Conservation (phyloP, 106 monocot genomes). For the Dendrobium nobile region DNA sequence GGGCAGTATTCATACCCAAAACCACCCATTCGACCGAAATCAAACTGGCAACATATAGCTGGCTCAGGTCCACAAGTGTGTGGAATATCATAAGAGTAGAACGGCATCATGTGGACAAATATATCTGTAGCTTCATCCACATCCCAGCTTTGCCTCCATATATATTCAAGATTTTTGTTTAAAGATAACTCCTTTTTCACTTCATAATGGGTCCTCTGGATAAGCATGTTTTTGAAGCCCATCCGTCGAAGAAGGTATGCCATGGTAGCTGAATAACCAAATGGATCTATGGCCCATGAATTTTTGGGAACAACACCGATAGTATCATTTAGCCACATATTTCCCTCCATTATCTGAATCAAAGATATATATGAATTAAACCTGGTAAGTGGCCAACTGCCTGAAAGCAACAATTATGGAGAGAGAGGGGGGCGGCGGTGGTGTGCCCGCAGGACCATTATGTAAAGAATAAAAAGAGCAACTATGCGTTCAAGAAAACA, state of each 20-base stretch:
- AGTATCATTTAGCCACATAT: conserved; percentile 90
- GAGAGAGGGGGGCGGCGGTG: not conserved
- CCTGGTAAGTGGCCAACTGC: not conserved
- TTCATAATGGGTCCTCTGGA: conserved; percentile 97
- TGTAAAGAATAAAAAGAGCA: too few relatives aligned
- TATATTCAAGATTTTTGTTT: conserved; percentile 74
- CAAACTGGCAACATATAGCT: conserved; percentile 96
- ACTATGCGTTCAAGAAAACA: too few relatives aligned
- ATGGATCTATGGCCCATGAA: conserved; percentile 96
- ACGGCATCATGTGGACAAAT: conserved; percentile 99
- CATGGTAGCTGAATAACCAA: conserved; percentile 98
- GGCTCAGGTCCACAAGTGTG: conserved; percentile 99
- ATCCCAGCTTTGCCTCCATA: conserved; percentile 98
- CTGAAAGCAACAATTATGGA: not conserved
- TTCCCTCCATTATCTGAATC: conserved; percentile 86
- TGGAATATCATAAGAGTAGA: conserved; percentile 98
- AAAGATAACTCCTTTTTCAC: conserved; percentile 86
- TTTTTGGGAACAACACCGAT: conserved; percentile 86
- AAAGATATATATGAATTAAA: conserved; percentile 4
- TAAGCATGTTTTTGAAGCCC: conserved; percentile 97
- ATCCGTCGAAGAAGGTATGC: conserved; percentile 83
- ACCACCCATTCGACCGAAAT: conserved; percentile 85
- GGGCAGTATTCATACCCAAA: conserved; percentile 82
- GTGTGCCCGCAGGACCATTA: too few relatives aligned
- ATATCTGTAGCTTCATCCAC: conserved; percentile 84